These are phyloP conservation scores for Pseudocohnilembus persalinus DNA, from an alignment of 169 alveolate genomes.

Conservation along the genomic window DNA sequence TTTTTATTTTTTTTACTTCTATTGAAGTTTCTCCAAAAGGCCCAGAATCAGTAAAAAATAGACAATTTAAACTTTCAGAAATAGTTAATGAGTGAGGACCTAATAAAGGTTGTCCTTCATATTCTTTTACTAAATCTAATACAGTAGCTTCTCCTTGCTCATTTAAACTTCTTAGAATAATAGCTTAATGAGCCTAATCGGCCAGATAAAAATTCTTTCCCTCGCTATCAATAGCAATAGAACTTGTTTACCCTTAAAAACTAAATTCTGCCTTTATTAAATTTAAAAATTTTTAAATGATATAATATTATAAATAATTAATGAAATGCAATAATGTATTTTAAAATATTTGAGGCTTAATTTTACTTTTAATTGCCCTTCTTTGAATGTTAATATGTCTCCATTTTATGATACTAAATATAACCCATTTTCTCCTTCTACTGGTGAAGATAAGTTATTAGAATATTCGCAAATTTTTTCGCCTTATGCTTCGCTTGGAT, in stretches of 20 bases:
- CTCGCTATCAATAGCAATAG: constrained; percentile 29
- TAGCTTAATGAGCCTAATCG: constrained; percentile 70
- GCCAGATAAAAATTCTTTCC: constrained; percentile 50
- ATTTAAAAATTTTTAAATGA: background rate
- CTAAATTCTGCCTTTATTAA: constrained; percentile 10
- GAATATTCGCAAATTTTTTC: constrained; percentile 39
- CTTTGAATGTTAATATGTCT: constrained; percentile 58
- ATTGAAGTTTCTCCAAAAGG: constrained; percentile 76
- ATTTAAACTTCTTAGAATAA: constrained; percentile 40
- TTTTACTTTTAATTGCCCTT: constrained; percentile 61
- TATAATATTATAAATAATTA: background rate
- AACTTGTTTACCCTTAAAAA: constrained; percentile 38
- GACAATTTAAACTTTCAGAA: constrained; percentile 54
- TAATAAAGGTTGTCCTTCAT: constrained; percentile 75
- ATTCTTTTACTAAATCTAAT: constrained; percentile 70
- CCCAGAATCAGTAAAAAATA: constrained; percentile 79
- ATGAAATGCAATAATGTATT: background rate
- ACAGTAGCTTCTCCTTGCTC: constrained; percentile 48
- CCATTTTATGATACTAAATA: constrained; percentile 70
- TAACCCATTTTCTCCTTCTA: constrained; percentile 53
- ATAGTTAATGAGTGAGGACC: constrained; percentile 80
- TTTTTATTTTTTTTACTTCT: constrained; percentile 41
- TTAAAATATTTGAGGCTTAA: background rate
- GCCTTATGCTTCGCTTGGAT: background rate
- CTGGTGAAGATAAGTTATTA: constrained; percentile 36